Base-by-base conservation (phyloP, 345 rosid species). In the Hirschfeldia incana region DNA sequence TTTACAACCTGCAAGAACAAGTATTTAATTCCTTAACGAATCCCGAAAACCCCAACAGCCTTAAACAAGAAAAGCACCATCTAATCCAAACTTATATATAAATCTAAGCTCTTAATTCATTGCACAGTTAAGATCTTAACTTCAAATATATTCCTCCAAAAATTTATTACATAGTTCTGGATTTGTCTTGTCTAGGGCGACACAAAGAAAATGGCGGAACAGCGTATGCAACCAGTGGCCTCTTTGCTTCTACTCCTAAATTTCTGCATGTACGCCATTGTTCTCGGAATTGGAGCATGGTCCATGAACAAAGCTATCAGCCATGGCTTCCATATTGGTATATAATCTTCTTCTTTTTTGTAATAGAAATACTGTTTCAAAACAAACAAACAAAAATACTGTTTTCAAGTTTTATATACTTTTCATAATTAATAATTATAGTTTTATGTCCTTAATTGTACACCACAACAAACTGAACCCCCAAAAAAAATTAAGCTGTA, bases 241-340 rank as follows among this genome's bases (percentile, higher is more conserved):
- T 51, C 85, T 4, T 53, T 89, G 29, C 96, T 94, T 80, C 79
- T 94, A 77, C 70, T 83, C 60, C 86, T 94, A 17, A 94, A 94
- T 65, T 88, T 94, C 81, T 89, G 96, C 78, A 90, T 94, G 93
- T 90, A 86, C 51, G 87, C 39, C 37, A 82, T 92, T 10, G 86
- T 92, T 71, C 82, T 94, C 12, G 94, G 93, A 62, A 92, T 94
- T 69, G 94, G 89, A 30, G 88, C 90, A 13, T 94, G 97, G 97
- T 93, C 98, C n/a, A 86, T 89, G 74, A 88, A 94, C 80, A 85
- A 74, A 72, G 98, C 98, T n/a, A 90, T 92, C 42, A 85, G 89
- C 15, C 86, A 84, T 71, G 97, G 97, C 16, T 92, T 94, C 85
- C 63, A 84, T 81, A 90, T 94, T 30, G 98, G 98, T 91, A 86